These are phyloP conservation scores for Lipomyces japonicus DNA, from an alignment of 805 yeast genomes.

Conservation along the genomic window DNA sequence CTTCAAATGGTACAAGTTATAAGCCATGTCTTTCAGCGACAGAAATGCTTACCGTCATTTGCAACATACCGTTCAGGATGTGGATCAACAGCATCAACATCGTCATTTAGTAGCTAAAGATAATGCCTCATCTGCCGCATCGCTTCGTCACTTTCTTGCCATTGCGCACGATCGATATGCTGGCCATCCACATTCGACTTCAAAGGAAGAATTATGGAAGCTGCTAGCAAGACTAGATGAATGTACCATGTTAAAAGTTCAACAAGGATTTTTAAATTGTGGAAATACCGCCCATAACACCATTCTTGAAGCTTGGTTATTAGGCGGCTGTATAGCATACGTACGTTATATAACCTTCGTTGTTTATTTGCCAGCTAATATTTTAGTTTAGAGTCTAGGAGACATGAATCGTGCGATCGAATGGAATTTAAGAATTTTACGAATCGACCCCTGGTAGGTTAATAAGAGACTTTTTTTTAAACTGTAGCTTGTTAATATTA, in stretches of 20 bases:
- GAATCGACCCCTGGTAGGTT: conserved; percentile 22
- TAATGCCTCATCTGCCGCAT: conserved; percentile 8
- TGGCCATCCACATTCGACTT: conserved; percentile 16
- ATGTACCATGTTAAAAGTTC: conserved; percentile 6
- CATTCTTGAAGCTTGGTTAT: conserved; percentile 27
- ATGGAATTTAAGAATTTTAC: conserved; percentile 21
- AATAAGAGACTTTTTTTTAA: too few relatives aligned
- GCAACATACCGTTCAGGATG: too few relatives aligned
- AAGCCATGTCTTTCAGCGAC: too few relatives aligned
- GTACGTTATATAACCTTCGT: conserved; percentile 18
- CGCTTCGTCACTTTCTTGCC: conserved; percentile 18
- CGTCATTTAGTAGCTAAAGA: too few relatives aligned
- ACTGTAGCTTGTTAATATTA: not conserved
- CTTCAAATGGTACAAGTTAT: too few relatives aligned
- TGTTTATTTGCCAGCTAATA: not conserved
- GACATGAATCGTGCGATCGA: conserved; percentile 21
- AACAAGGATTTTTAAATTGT: conserved; percentile 3
- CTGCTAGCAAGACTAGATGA: conserved; percentile 15
- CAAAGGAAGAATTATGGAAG: conserved; percentile 20
- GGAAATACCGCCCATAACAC: conserved; percentile 6
- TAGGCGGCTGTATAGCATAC: conserved; percentile 33
- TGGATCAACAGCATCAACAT: too few relatives aligned
- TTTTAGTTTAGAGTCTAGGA: conserved; percentile 14
- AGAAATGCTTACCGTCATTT: too few relatives aligned
- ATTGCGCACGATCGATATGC: conserved; percentile 16